Base-by-base conservation (phyloP, 345 rosid species). In the Boechera stricta region DNA sequence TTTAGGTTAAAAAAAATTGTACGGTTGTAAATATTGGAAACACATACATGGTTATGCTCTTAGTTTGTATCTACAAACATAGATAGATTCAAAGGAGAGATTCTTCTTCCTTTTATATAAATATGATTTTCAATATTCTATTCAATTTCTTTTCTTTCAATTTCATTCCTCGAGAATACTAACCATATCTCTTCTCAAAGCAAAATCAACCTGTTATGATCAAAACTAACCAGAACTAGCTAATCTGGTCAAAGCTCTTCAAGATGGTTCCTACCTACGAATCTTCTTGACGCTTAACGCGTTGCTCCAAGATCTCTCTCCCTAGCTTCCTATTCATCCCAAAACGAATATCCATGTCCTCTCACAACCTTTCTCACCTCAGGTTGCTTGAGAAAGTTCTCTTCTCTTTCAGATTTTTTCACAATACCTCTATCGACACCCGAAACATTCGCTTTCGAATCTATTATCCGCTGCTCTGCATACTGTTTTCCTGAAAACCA, bases 351-450 rank as follows among this genome's bases (percentile, higher is more conserved):
- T 12, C 94, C 94, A 47, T 82, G 82, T 75, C 82, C 88, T 84
- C 95, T 86, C 26, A 83, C 88, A 74, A 90, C 90, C 62, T 61
- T 83, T 79, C 90, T 86, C 15, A 83, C 82, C 80, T 92, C 93
- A 77, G 90, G 85, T 82, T 82, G 85, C 67, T 67, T 84, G 35
- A 86, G 80, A 80, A 84, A 92, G 75, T 85, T 80, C 53, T 62
- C 83, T 55, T 77, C 84, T 3, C 63, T 54, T 58, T 67, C 79
- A 45, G 31, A 24, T 76, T 83, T 86, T 76, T 45, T 79, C 52
- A 82, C 55, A 69, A 51, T 61, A 8, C 41, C 51, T 58, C 70
- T 78, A 57, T 54, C 67, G 13, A 68, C 69, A 62, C 41, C 73
- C 16, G 45, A 55, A 60, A 8, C 85, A 69, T 71, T 71, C 63